phyloP scores from a whole-genome alignment of 176 grass and related monocot genomes.

The Guadua angustifolia region DNA sequence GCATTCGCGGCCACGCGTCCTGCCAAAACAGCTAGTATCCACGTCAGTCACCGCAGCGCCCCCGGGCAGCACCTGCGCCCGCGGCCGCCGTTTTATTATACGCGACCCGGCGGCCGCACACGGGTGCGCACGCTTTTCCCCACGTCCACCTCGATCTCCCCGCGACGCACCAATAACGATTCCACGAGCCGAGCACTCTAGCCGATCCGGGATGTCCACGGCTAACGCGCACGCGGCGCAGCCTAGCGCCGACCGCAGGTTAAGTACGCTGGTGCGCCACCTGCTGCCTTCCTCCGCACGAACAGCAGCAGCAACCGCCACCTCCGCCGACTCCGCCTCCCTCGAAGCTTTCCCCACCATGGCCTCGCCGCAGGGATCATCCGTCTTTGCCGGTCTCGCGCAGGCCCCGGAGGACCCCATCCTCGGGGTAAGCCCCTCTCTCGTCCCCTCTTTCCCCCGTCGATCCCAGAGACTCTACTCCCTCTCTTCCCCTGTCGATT shows the following conservation, averaged over 20 bases:
- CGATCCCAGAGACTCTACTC: not conserved
- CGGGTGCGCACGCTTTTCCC: slow-evolving; percentile 36
- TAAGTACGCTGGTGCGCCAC: slow-evolving; percentile 84
- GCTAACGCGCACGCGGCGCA: slow-evolving; percentile 47
- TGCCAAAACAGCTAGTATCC: slow-evolving; percentile 32
- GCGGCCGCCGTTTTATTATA: not conserved
- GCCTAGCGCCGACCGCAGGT: slow-evolving; percentile 58
- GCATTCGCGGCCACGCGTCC: slow-evolving; percentile 3
- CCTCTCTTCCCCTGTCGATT: not conserved
- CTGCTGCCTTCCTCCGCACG: slow-evolving; percentile 49
- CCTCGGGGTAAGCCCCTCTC: slow-evolving; percentile 65
- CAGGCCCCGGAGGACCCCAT: slow-evolving; percentile 97
- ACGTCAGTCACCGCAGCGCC: slow-evolving; percentile 28
- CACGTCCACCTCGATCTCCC: slow-evolving; percentile 13
- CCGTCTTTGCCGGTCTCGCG: slow-evolving; percentile 68
- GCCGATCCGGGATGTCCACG: slow-evolving; percentile 36
- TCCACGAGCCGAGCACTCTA: slow-evolving; percentile 40
- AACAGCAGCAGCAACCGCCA: slow-evolving; percentile 27
- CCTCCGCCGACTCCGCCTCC: slow-evolving; percentile 34
- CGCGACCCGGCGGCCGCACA: slow-evolving; percentile 20
- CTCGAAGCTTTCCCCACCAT: slow-evolving; percentile 55
- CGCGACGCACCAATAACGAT: not conserved
- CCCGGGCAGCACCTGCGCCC: not conserved
- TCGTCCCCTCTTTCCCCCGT: not conserved
- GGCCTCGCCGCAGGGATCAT: slow-evolving; percentile 55